phyloP scores from a whole-genome alignment of 345 rosid species.

The Brassica carinata region DNA sequence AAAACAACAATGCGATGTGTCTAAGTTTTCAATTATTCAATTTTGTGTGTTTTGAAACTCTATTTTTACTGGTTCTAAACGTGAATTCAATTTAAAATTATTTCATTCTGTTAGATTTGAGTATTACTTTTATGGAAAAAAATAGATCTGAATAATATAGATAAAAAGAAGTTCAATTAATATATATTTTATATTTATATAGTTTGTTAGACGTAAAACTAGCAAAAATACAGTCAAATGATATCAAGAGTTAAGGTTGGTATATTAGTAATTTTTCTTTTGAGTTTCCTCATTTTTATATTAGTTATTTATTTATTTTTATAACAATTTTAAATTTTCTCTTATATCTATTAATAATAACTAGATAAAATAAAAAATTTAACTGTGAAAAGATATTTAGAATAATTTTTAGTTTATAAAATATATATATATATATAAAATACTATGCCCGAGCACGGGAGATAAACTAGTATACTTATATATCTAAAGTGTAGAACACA shows the following conservation, averaged over 20 bases:
- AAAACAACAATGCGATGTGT: no score
- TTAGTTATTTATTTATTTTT: not conserved
- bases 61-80: no score
- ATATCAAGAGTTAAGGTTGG: not conserved
- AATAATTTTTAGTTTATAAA: not conserved
- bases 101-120: not conserved
- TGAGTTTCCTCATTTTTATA: not conserved
- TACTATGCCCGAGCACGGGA: not conserved
- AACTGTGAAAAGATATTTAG: not conserved
- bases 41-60: no score
- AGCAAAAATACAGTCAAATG: not conserved
- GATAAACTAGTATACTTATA: not conserved
- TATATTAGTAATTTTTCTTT: not conserved
- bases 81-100: not conserved
- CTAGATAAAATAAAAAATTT: not conserved
- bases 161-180: not conserved
- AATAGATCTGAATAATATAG: not conserved
- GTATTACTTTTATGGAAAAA: not conserved
- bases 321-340: no score
- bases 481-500: not conserved
- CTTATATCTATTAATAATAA: no score
- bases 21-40: no score
- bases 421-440: no score
- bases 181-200: no score
- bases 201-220: not conserved